Evolutionary conservation across 768 basidiomycete genomes (phyloP).

Genomic region (Lepiota venenata): DNA sequence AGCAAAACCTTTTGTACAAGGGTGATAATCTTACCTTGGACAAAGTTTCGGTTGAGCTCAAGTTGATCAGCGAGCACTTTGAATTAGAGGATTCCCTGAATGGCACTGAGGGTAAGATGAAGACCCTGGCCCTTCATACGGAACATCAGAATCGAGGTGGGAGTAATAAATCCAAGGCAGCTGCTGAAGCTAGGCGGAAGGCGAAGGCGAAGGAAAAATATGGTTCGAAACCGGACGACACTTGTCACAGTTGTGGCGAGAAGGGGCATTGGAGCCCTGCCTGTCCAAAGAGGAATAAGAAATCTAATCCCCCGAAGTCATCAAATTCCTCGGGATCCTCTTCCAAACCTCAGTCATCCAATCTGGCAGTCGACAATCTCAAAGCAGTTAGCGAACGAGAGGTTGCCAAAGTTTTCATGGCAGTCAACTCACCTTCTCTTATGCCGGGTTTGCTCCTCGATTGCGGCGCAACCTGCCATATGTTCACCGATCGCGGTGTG

Average conservation of each 20-base stretch:
- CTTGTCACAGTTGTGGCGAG: slow-evolving; percentile 16
- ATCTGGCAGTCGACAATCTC: slow-evolving; percentile 5
- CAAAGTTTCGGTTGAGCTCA: neutral
- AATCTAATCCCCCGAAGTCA: too few relatives aligned
- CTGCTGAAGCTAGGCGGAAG: neutral
- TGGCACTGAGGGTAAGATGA: too few relatives aligned
- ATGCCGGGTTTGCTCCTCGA: slow-evolving; percentile 12
- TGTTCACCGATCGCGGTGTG: slow-evolving; percentile 14
- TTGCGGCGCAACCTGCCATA: slow-evolving; percentile 13
- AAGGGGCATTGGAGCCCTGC: too few relatives aligned
- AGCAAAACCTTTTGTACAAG: neutral
- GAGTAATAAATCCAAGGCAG: too few relatives aligned
- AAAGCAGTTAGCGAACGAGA: neutral
- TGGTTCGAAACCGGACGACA: slow-evolving; percentile 11
- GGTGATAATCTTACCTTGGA: neutral
- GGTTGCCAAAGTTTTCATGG: neutral
- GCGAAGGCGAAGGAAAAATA: neutral
- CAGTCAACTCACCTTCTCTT: neutral
- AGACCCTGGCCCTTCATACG: too few relatives aligned
- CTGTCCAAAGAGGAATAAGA: too few relatives aligned
- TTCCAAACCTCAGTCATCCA: slow-evolving; percentile 7
- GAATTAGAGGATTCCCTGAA: too few relatives aligned
- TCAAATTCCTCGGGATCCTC: slow-evolving; percentile 16
- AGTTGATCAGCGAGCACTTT: too few relatives aligned
- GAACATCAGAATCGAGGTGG: neutral